These are phyloP conservation scores for Lipomyces oligophaga DNA, from an alignment of 805 yeast genomes.

Conservation along the genomic window DNA sequence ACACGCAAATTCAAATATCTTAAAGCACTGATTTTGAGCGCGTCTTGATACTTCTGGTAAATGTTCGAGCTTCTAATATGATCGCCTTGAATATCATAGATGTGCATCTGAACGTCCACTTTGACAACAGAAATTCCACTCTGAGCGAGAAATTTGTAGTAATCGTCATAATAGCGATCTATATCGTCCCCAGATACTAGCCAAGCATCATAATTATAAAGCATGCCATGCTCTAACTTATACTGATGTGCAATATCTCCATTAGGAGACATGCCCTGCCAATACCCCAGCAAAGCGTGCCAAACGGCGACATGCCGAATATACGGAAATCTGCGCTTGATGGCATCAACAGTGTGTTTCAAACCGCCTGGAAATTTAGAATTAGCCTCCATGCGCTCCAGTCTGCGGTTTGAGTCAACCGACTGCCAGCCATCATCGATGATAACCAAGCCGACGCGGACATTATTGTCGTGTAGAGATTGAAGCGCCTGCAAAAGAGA, in stretches of 20 bases:
- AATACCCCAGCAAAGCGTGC: slow-evolving; percentile 36
- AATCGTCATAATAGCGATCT: slow-evolving; percentile 31
- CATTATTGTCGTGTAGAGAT: slow-evolving; percentile 29
- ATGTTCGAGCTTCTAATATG: slow-evolving; percentile 26
- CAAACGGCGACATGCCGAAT: slow-evolving; percentile 36
- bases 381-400: slow-evolving; percentile 32
- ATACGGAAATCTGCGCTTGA: slow-evolving; percentile 29
- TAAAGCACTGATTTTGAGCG: slow-evolving; percentile 28
- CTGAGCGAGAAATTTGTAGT: slow-evolving; percentile 30
- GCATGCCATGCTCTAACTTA: slow-evolving; percentile 9
- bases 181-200: slow-evolving; percentile 21
- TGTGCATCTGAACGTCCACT: slow-evolving; percentile 34
- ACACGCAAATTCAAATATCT: slow-evolving; percentile 30
- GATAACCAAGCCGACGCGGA: slow-evolving; percentile 30
- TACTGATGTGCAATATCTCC: slow-evolving; percentile 30
- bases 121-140: slow-evolving; percentile 34
- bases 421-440: slow-evolving; percentile 38
- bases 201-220: slow-evolving; percentile 11
- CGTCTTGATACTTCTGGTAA: slow-evolving; percentile 31
- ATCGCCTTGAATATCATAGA: slow-evolving; percentile 29
- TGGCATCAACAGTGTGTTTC: slow-evolving; percentile 30
- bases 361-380: slow-evolving; percentile 34
- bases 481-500: slow-evolving; percentile 29
- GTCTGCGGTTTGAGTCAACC: slow-evolving; percentile 27
- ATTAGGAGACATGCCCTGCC: slow-evolving; percentile 34